A percentile compares a stretch with the other conserved stretches of the same genome.
Conservation (phyloP, 2,329 filamentous ascomycete species). For the Elsinoe ampelina region DNA sequence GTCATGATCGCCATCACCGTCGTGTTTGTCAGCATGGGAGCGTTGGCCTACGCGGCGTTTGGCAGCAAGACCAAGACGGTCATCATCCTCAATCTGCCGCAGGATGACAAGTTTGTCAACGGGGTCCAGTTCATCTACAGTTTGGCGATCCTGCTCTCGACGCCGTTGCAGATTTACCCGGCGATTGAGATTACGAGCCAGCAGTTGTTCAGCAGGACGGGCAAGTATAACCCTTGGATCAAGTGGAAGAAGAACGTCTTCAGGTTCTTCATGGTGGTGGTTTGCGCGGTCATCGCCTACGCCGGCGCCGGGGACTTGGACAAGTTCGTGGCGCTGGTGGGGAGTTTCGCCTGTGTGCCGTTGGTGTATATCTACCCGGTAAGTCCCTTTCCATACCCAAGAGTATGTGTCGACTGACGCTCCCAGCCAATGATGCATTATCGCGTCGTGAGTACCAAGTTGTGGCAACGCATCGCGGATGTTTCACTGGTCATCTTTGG, state of each 20-base stretch:
- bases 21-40: constrained; percentile 83
- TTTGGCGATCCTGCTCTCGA: constrained; percentile 91
- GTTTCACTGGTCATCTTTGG: constrained; percentile 73
- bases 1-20: constrained; percentile 95
- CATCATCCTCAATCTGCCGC: constrained; percentile 88
- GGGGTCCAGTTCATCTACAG: constrained; percentile 94
- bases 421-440: constrained; percentile 82
- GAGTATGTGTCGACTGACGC: not conserved
- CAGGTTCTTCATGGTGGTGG: constrained; percentile 81
- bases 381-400: constrained; percentile 36
- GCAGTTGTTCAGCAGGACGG: constrained; percentile 82
- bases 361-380: constrained; percentile 97
- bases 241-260: constrained; percentile 99
- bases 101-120: constrained; percentile 92
- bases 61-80: constrained; percentile 94
- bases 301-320: constrained; percentile 85
- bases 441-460: constrained; percentile 63
- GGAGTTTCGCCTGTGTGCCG: constrained; percentile 95
- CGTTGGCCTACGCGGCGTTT: constrained; percentile 90
- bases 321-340: constrained; percentile 93
- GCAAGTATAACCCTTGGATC: constrained; percentile 96
- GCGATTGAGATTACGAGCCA: constrained; percentile 96
- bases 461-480: constrained; percentile 61
- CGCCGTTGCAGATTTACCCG: constrained; percentile 92
- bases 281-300: constrained; percentile 85